Evolutionary conservation across 257 asterid genomes (phyloP).

Genomic region (Solanum corneliomulleri): DNA sequence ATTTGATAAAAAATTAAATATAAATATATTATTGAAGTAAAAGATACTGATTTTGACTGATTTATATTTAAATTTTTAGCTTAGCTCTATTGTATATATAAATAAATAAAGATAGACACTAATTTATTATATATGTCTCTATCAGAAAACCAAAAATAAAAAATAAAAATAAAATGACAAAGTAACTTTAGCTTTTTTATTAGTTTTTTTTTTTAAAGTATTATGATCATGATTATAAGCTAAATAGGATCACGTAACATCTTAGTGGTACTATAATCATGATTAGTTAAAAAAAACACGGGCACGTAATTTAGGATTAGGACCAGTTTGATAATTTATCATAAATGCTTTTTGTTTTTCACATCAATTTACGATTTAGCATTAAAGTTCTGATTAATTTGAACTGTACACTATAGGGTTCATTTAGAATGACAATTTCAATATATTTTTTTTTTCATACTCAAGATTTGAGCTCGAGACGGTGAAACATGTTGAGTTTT

Average conservation of each 20-base stretch:
- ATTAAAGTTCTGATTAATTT: fast-evolving
- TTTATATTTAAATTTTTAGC: not conserved
- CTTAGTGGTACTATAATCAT: not conserved
- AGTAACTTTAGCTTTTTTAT: not conserved
- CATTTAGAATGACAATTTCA: no score
- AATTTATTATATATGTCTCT: not conserved
- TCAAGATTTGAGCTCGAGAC: no score
- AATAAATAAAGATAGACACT: not conserved
- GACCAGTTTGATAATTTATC: not conserved
- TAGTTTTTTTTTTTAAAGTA: not conserved
- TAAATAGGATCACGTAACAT: not conserved
- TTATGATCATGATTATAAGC: not conserved
- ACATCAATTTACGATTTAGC: fast-evolving
- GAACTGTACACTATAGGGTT: fast-evolving
- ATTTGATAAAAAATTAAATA: not conserved
- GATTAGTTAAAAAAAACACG: not conserved
- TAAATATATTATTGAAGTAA: not conserved
- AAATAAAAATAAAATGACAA: not conserved
- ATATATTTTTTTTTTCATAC: no score
- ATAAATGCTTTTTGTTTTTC: no score
- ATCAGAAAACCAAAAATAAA: not conserved
- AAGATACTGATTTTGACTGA: fast-evolving
- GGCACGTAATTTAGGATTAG: not conserved
- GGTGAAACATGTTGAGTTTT: no score
- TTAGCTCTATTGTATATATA: no score